Conservation (phyloP, 352 stramenopile genomes). For the Elongisporangium undulatum region DNA sequence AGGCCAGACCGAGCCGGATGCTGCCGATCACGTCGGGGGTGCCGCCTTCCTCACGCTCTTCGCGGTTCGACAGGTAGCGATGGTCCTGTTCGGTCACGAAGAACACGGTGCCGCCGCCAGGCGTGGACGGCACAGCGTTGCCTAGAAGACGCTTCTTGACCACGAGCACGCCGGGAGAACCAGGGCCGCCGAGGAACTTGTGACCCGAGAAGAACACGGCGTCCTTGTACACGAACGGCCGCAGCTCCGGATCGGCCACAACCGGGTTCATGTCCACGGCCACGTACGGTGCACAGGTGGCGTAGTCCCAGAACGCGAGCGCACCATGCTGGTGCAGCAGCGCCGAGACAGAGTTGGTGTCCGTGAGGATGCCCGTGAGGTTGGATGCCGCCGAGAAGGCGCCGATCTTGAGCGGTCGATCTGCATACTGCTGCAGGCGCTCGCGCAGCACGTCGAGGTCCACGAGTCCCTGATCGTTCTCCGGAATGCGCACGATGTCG, state of each 20-base stretch:
- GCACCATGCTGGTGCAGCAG: conserved; percentile 90
- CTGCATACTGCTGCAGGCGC: conserved; percentile 43
- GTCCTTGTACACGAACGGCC: conserved; percentile 77
- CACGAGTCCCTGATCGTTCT: conserved; percentile 39
- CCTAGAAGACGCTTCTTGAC: conserved; percentile 89
- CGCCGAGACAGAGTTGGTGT: conserved; percentile 87
- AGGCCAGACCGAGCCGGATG: conserved; percentile 89
- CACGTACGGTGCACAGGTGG: conserved; percentile 91
- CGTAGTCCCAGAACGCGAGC: conserved; percentile 95
- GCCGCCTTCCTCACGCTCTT: conserved; percentile 92
- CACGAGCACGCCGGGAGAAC: conserved; percentile 92
- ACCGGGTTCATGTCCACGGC: conserved; percentile 96
- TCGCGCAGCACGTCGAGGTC: conserved; percentile 51
- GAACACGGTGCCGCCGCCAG: conserved; percentile 43
- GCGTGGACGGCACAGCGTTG: conserved; percentile 51
- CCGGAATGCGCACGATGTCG: conserved; percentile 78
- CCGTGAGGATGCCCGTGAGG: conserved; percentile 91
- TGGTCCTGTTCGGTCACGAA: conserved; percentile 57
- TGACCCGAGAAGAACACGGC: conserved; percentile 95
- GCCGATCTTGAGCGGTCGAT: conserved; percentile 73
- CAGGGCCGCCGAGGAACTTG: conserved; percentile 94
- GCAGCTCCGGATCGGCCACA: conserved; percentile 11
- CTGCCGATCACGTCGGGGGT: conserved; percentile 94
- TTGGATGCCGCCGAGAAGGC: conserved; percentile 94
- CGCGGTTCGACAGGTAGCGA: conserved; percentile 69